Percentiles rank a stretch among this genome's conserved stretches.
phyloP scores from a whole-genome alignment of 75 land plant species.

The Pinus albicaulis region DNA sequence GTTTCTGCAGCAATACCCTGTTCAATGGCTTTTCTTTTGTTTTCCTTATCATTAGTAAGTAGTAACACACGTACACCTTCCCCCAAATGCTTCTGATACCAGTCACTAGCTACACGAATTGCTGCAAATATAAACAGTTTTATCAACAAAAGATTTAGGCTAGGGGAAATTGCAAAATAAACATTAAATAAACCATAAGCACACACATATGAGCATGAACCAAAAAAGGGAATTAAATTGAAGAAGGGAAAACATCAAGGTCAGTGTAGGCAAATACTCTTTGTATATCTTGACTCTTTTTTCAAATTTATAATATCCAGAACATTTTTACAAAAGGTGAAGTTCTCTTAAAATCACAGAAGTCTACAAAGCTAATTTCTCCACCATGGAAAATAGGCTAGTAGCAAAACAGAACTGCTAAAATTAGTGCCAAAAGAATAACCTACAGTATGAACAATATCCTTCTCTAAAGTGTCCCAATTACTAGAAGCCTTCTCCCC shows the following conservation, averaged over 20 bases:
- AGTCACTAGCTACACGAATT: slow-evolving; percentile 83
- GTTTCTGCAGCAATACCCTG: slow-evolving; percentile 87
- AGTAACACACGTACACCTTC: slow-evolving; percentile 52
- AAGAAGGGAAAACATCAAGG: neutral
- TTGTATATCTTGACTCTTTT: neutral
- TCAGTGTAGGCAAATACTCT: neutral
- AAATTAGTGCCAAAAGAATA: too few relatives aligned
- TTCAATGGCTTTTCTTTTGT: slow-evolving; percentile 84
- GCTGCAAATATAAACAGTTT: slow-evolving; percentile 41
- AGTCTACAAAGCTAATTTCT: too few relatives aligned
- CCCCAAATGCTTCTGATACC: slow-evolving; percentile 96
- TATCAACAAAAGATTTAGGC: neutral
- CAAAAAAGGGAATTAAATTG: neutral
- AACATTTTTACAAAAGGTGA: neutral
- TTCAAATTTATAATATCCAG: neutral
- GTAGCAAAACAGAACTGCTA: too few relatives aligned
- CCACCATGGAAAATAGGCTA: too few relatives aligned
- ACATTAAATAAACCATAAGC: neutral
- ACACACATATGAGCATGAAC: neutral
- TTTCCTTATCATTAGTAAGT: slow-evolving; percentile 93
- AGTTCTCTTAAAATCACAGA: too few relatives aligned
- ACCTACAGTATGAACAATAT: too few relatives aligned
- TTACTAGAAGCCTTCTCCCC: too few relatives aligned
- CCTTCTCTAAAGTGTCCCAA: too few relatives aligned
- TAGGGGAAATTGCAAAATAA: neutral